Evolutionary conservation across 768 basidiomycete genomes (phyloP), one percentile per base, ranked within the genome.

Genomic region (Termitomyces sp.): DNA sequence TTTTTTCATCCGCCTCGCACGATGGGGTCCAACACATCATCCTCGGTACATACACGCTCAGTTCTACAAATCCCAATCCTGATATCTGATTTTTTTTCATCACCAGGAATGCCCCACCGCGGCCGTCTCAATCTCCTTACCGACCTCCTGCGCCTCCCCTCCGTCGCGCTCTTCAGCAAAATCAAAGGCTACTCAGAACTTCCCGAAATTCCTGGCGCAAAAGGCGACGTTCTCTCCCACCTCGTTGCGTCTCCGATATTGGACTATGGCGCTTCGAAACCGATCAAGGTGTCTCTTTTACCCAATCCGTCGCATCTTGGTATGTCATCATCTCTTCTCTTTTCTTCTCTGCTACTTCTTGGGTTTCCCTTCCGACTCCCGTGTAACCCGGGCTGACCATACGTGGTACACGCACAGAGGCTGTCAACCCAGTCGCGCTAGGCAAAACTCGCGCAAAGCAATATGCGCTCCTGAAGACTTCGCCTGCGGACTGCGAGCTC

Each of bases 391-490:
- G 14, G 5, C 19, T 5, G 12, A 45, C 51, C 31, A n/a, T 37
- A 12, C 35, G 35, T n/a, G 5, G 28, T 50, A 23, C n/a, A 26
- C 7, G 44, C 12, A 3, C 62, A 87, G 91, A 95, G 80, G 93
- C 94, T 0, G 84, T 91, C 55, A 91, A 89, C 64, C 89, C 94
- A 0, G 85, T 96, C 26, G 94, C 90, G 0, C 71, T 94, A 0
- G 94, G 94, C 4, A 92, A 94, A 67, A 89, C 91, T 4, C 87
- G 94, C 15, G 92, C 91, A 1, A 94, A 96, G 66, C 94, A 97
- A 66, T 92, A 86, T 62, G 78, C 89, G 0, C 76, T 96, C 1
- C 75, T 95, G 44, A 89, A 83, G 70, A 80, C 75, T 7, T 86
- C 78, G 17, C 78, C 81, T 5, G 71, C 71, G 2, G 75, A 80